A percentile compares a stretch with the other conserved stretches of the same genome.
Evolutionary conservation across 2,329 filamentous ascomycete genomes (phyloP).

Genomic region (Colletotrichum graminicola): DNA sequence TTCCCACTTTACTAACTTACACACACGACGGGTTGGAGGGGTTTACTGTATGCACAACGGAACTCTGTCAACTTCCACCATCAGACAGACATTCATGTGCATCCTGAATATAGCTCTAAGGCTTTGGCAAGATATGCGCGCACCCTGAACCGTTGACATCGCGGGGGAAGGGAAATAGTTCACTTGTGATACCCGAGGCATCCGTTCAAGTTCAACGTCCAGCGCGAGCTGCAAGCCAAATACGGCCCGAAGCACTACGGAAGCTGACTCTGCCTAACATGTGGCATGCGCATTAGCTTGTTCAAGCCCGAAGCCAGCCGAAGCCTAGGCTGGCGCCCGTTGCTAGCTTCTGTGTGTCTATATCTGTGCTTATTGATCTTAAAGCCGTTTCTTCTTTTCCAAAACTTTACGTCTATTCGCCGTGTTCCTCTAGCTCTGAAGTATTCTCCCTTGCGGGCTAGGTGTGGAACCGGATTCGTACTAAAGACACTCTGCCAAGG

Average conservation of each 20-base stretch:
- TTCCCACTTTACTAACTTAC: constrained; percentile 28
- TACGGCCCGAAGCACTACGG: constrained; percentile 11
- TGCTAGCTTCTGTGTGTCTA: not conserved
- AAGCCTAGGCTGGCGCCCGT: not conserved
- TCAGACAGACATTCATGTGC: not conserved
- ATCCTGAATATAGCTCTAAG: not conserved
- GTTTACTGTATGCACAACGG: not conserved
- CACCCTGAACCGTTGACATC: not conserved
- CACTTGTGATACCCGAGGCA: constrained; percentile 16
- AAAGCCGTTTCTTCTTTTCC: constrained; percentile 11
- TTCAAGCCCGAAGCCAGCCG: constrained; percentile 4
- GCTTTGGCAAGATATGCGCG: constrained; percentile 12
- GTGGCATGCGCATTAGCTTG: not conserved
- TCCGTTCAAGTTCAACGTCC: constrained; percentile 4
- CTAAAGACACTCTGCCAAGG: constrained; percentile 12
- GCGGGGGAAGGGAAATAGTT: not conserved
- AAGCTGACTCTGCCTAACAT: constrained; percentile 5
- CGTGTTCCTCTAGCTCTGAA: not conserved
- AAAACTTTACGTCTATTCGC: not conserved
- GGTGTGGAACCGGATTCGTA: not conserved
- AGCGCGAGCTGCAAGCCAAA: constrained; percentile 32
- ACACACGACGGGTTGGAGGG: not conserved
- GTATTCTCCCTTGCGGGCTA: not conserved
- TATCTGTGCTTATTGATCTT: not conserved
- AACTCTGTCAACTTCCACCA: not conserved